Conservation (phyloP, 2,329 filamentous ascomycete genomes). For the Calonectria naviculata region DNA sequence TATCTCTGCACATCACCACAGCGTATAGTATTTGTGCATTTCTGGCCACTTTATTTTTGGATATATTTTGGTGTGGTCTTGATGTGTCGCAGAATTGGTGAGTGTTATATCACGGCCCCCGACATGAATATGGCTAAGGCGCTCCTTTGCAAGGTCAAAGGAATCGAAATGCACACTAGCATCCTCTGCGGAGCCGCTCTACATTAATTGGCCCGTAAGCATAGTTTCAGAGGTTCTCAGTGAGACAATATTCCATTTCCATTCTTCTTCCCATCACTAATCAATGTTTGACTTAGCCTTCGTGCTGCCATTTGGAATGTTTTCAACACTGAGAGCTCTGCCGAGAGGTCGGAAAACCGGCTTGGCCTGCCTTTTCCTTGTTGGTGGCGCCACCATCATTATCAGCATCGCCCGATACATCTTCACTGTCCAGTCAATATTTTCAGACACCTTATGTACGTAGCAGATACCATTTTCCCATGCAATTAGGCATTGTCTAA, state of each 20-base stretch:
- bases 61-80: background rate
- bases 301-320: background rate
- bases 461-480: background rate
- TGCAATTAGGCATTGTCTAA: background rate
- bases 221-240: background rate
- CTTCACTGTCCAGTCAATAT: background rate
- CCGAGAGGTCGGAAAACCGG: background rate
- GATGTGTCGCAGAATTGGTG: background rate
- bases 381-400: background rate
- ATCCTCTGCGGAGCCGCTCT: background rate
- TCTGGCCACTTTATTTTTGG: background rate
- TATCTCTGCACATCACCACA: background rate
- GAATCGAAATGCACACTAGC: background rate
- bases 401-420: background rate
- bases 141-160: background rate
- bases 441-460: background rate
- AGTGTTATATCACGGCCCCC: background rate
- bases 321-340: background rate
- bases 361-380: background rate
- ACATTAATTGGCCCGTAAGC: background rate
- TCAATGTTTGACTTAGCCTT: background rate
- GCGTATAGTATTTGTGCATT: background rate
- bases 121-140: background rate
- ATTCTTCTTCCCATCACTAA: background rate
- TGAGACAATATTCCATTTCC: background rate